A percentile compares a stretch with the other conserved stretches of the same genome.
Conservation (phyloP, 2,329 filamentous ascomycete genomes). For the Xylariaceae sp. region DNA sequence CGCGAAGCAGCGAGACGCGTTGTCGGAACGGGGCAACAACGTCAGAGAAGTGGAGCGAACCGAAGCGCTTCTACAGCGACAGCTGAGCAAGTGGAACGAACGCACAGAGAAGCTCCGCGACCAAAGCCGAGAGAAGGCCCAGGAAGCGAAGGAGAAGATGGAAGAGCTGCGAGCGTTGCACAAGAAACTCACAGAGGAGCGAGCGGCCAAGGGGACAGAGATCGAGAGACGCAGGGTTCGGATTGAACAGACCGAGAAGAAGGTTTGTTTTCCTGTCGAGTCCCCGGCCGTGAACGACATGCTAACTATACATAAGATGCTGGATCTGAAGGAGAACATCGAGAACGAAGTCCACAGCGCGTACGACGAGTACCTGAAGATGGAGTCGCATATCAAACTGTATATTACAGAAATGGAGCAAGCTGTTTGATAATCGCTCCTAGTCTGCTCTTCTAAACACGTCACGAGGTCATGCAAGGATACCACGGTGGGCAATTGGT, state of each 20-base stretch:
- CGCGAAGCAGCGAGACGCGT: constrained; percentile 78
- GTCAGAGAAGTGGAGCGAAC: constrained; percentile 90
- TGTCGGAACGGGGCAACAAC: constrained; percentile 85
- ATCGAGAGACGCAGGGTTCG: constrained; percentile 90
- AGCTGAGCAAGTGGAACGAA: constrained; percentile 83
- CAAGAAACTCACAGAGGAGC: constrained; percentile 79
- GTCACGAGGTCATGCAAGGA: constrained; percentile 38
- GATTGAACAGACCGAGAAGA: constrained; percentile 98
- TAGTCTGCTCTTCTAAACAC: constrained; percentile 23
- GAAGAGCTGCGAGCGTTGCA: constrained; percentile 83
- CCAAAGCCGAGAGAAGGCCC: constrained; percentile 79
- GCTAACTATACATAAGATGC: constrained; percentile 68
- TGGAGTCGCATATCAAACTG: constrained; percentile 94
- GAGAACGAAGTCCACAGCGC: constrained; percentile 90
- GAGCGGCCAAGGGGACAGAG: constrained; percentile 83
- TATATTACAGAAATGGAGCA: constrained; percentile 99
- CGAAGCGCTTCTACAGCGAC: constrained; percentile 79
- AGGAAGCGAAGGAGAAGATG: constrained; percentile 84
- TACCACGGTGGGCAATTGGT: constrained; percentile 48
- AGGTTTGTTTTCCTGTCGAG: constrained; percentile 59
- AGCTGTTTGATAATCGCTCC: constrained; percentile 54
- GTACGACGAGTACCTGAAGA: constrained; percentile 93
- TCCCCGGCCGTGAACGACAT: neutral
- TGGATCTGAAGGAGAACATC: constrained; percentile 95
- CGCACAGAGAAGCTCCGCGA: constrained; percentile 82